Percentiles rank a stretch among this genome's conserved stretches.
Conservation (phyloP, 1,284 basidiomycete genomes). For the Irpex rosettiformis region DNA sequence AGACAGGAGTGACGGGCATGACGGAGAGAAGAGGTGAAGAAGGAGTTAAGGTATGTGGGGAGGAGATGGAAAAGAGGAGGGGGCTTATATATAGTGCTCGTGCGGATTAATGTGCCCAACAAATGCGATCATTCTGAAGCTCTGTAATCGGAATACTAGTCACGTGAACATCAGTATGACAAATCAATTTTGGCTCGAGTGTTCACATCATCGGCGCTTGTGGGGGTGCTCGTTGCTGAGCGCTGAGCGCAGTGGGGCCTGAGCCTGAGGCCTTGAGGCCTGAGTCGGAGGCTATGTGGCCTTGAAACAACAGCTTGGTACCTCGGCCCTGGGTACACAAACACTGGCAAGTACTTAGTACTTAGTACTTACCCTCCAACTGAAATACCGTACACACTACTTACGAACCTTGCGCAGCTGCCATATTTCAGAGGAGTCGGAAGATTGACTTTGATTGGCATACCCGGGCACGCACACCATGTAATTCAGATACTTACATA, state of each 20-base stretch:
- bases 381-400: too few species aligned
- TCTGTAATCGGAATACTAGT: background rate
- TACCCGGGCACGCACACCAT: background rate
- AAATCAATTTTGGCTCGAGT: background rate
- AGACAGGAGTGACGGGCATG: conserved; percentile 16
- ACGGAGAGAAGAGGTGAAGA: background rate
- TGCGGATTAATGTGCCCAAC: background rate
- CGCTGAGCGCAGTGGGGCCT: too few species aligned
- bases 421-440: too few species aligned
- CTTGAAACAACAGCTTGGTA: too few species aligned
- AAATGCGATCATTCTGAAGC: background rate
- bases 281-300: too few species aligned
- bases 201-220: background rate
- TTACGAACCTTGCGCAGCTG: too few species aligned
- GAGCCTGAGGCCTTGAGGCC: too few species aligned
- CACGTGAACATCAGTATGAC: background rate
- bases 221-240: too few species aligned
- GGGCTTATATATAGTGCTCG: background rate
- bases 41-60: background rate
- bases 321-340: too few species aligned
- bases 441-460: background rate
- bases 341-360: too few species aligned
- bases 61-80: background rate
- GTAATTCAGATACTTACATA: background rate
- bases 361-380: too few species aligned